phyloP scores from a whole-genome alignment of 2,329 filamentous ascomycete genomes.

The Ophiognomonia clavigignenti-juglandacearum region DNA sequence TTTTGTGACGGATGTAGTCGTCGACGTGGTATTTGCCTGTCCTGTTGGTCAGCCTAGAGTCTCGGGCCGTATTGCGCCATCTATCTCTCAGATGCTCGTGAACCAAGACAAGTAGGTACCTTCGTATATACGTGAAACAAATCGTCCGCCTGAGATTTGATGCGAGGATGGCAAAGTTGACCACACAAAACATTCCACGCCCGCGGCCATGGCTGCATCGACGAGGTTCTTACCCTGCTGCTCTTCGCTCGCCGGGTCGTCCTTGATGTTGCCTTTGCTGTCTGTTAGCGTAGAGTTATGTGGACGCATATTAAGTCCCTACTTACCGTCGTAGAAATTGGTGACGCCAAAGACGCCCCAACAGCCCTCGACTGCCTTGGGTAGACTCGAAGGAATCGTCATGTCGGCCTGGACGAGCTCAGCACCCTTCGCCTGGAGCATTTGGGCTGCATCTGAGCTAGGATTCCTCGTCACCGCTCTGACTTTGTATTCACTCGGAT shows the following conservation, averaged over 20 bases:
- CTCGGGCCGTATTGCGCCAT: too few species aligned
- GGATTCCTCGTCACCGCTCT: conserved; percentile 9
- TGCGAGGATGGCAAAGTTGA: conserved; percentile 9
- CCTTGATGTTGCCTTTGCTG: not conserved
- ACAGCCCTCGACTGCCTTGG: conserved; percentile 3
- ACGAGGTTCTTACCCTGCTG: conserved; percentile 13
- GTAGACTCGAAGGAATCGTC: conserved; percentile 4
- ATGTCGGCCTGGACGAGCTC: conserved; percentile 12
- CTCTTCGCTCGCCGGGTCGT: conserved; percentile 11
- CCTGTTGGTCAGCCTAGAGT: not conserved
- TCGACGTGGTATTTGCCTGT: conserved; percentile 10
- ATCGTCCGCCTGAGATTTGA: conserved; percentile 8
- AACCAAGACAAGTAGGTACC: not conserved
- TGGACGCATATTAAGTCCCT: not conserved
- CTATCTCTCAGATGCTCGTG: not conserved
- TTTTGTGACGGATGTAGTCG: conserved; percentile 4
- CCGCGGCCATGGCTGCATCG: conserved; percentile 7
- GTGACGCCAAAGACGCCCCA: conserved; percentile 14
- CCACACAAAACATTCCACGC: conserved; percentile 10
- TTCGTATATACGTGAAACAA: conserved; percentile 10
- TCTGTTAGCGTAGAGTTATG: not conserved
- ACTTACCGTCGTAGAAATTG: conserved; percentile 10
- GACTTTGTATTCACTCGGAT: conserved; percentile 5
- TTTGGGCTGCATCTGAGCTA: not conserved
- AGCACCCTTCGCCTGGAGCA: conserved; percentile 2